A percentile compares a stretch with the other conserved stretches of the same genome.
Conservation (phyloP, 2,329 filamentous ascomycete genomes). For the Trichoderma lentiforme region DNA sequence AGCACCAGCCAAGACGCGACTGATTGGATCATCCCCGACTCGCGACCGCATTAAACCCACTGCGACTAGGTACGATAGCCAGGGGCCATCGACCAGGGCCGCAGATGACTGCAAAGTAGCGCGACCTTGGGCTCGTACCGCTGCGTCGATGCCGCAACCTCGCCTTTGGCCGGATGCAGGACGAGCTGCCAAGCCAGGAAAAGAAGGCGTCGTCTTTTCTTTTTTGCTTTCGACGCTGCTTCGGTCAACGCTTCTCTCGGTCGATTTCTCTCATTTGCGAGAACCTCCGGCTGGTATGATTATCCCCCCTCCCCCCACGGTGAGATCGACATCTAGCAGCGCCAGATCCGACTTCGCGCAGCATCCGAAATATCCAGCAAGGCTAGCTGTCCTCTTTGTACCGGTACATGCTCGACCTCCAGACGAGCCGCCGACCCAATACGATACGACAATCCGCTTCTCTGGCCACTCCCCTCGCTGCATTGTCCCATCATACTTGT, state of each 20-base stretch:
- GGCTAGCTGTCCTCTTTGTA: neutral
- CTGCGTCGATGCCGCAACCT: neutral
- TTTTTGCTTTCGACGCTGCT: neutral
- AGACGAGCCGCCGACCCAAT: neutral
- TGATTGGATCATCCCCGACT: constrained; percentile 29
- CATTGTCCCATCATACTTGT: constrained; percentile 15
- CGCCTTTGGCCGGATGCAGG: constrained; percentile 17
- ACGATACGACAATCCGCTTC: neutral
- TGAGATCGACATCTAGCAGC: constrained; percentile 11
- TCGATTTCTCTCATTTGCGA: neutral
- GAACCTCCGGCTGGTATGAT: neutral
- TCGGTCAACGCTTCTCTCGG: neutral
- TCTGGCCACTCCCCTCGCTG: neutral
- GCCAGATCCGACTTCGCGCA: constrained; percentile 14
- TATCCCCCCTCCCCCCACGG: neutral
- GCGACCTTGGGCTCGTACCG: constrained; percentile 8
- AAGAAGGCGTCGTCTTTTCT: neutral
- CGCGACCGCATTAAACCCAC: constrained; percentile 11
- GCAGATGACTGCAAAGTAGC: constrained; percentile 17
- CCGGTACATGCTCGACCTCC: neutral
- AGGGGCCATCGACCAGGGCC: constrained; percentile 12
- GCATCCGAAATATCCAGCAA: constrained; percentile 2
- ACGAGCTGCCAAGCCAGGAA: constrained; percentile 1
- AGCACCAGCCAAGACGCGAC: constrained; percentile 8
- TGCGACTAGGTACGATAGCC: constrained; percentile 10